Conservation (phyloP, 768 basidiomycete genomes). For the Coprinopsis sp. region DNA sequence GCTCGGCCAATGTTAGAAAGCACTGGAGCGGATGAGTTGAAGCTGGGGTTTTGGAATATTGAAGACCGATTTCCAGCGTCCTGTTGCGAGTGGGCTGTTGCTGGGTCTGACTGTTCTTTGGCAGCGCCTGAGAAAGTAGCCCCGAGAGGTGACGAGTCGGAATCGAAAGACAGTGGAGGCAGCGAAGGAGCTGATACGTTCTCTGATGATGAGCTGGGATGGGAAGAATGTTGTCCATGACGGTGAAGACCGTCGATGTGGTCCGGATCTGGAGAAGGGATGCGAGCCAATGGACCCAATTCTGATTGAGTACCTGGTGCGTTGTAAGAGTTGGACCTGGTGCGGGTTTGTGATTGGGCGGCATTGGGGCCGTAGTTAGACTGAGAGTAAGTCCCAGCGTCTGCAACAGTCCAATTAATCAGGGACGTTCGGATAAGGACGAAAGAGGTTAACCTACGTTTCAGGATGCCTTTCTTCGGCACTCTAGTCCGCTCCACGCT, state of each 20-base stretch:
- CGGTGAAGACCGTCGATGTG: conserved; percentile 84
- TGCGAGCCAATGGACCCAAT: conserved; percentile 73
- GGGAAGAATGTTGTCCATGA: conserved; percentile 54
- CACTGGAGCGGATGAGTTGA: conserved; percentile 87
- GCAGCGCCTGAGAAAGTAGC: conserved; percentile 27
- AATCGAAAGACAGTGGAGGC: conserved; percentile 58
- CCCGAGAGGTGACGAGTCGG: conserved; percentile 25
- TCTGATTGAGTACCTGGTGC: conserved; percentile 49
- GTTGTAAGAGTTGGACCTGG: conserved; percentile 81
- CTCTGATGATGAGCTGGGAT: conserved; percentile 25
- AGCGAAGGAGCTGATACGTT: conserved; percentile 45
- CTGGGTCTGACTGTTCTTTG: conserved; percentile 33
- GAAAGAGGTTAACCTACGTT: conserved; percentile 50
- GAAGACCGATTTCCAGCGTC: conserved; percentile 42
- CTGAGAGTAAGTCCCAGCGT: conserved; percentile 68
- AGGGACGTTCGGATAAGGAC: neutral
- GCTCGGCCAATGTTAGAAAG: conserved; percentile 54
- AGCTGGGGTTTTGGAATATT: conserved; percentile 75
- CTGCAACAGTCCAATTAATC: conserved; percentile 30
- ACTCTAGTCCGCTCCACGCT: conserved; percentile 60
- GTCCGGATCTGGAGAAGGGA: conserved; percentile 81
- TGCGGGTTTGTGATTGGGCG: conserved; percentile 40
- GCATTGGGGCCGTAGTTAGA: conserved; percentile 47
- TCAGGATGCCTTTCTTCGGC: conserved; percentile 85
- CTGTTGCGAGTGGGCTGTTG: conserved; percentile 18